These are phyloP conservation scores for Suillus weaverae DNA, from an alignment of 768 basidiomycete species.

Conservation along the genomic window DNA sequence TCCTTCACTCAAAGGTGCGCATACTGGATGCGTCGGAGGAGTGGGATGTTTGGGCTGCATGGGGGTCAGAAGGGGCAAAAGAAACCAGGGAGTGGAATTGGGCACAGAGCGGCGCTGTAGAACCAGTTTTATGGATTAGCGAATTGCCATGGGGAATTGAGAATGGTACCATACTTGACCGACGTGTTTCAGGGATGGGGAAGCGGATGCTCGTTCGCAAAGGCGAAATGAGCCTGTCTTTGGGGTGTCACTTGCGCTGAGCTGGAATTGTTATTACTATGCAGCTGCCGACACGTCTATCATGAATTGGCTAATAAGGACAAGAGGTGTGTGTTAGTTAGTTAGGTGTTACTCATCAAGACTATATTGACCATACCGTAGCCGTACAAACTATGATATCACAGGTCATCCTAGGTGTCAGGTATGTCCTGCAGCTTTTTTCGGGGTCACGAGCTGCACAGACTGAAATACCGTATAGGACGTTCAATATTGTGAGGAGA, in stretches of 20 bases:
- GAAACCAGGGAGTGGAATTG: slow-evolving; percentile 49
- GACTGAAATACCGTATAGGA: slow-evolving; percentile 32
- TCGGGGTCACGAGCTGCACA: not conserved
- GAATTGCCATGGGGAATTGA: slow-evolving; percentile 63
- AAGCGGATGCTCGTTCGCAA: slow-evolving; percentile 66
- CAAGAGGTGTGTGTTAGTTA: too few relatives aligned
- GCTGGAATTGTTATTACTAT: slow-evolving; percentile 8
- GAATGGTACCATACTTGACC: slow-evolving; percentile 55
- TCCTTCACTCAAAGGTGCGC: slow-evolving; percentile 88
- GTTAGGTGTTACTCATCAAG: too few relatives aligned
- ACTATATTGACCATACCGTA: too few relatives aligned
- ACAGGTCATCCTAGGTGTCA: too few relatives aligned
- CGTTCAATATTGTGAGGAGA: slow-evolving; percentile 58
- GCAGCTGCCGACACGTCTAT: slow-evolving; percentile 55
- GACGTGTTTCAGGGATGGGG: slow-evolving; percentile 79
- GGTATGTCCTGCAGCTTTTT: not conserved
- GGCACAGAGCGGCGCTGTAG: slow-evolving; percentile 73
- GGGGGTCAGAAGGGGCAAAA: slow-evolving; percentile 54
- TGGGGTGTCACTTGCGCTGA: not conserved
- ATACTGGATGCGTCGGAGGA: slow-evolving; percentile 75
- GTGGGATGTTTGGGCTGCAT: slow-evolving; percentile 81
- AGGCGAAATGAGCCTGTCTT: slow-evolving; percentile 60
- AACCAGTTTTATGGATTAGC: slow-evolving; percentile 65
- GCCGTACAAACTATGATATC: too few relatives aligned
- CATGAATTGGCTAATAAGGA: slow-evolving; percentile 54